Conservation (phyloP, 768 basidiomycete species). For the Hericium rajendrae region DNA sequence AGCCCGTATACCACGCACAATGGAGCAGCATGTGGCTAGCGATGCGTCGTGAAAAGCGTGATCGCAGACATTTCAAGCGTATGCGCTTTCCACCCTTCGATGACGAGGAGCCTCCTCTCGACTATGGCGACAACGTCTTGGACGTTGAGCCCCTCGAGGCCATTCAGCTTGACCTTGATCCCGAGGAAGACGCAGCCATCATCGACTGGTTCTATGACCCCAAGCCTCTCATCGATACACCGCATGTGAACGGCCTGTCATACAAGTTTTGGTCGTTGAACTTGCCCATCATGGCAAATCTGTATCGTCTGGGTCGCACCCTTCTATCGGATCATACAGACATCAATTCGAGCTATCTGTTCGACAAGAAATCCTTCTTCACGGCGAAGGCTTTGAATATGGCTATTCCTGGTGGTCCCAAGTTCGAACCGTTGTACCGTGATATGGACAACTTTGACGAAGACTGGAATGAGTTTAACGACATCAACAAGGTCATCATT, state of each 20-base stretch:
- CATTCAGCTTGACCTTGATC: constrained; percentile 91
- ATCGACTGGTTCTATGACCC: constrained; percentile 99
- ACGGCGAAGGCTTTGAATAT: constrained; percentile 95
- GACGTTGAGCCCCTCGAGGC: constrained; percentile 97
- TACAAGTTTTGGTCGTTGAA: constrained; percentile 91
- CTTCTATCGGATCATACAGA: constrained; percentile 91
- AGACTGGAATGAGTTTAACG: constrained; percentile 99
- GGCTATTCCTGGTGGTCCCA: constrained; percentile 96
- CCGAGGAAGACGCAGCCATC: constrained; percentile 85
- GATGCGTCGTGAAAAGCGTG: constrained; percentile 97
- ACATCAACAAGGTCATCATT: constrained; percentile 99
- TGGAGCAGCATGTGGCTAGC: constrained; percentile 99
- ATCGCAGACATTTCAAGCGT: constrained; percentile 97
- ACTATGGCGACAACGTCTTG: constrained; percentile 97
- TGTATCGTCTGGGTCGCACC: constrained; percentile 92
- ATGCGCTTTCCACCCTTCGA: constrained; percentile 99
- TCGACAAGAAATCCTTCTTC: constrained; percentile 97
- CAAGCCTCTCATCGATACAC: constrained; percentile 84
- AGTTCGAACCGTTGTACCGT: constrained; percentile 94
- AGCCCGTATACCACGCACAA: constrained; percentile 97
- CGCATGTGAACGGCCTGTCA: constrained; percentile 85
- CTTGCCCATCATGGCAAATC: constrained; percentile 91
- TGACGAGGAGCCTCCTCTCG: constrained; percentile 97
- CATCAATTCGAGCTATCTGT: constrained; percentile 83
- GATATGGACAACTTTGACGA: constrained; percentile 98